Conservation (phyloP, 495 filamentous ascomycete species). For the Aspergillus wentii region DNA sequence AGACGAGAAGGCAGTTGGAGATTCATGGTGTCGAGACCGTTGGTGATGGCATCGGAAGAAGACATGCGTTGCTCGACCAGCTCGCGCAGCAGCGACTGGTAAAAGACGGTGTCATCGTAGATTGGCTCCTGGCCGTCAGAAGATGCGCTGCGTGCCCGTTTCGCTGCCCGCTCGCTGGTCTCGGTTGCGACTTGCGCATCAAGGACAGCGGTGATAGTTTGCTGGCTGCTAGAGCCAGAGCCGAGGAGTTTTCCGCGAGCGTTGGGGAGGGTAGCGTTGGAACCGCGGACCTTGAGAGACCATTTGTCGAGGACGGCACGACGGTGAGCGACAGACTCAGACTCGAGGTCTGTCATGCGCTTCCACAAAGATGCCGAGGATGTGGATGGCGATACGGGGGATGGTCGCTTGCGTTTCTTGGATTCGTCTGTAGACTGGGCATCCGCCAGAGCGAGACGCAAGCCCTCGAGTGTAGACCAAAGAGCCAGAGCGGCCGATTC, state of each 20-base stretch:
- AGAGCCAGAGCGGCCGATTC: constrained; percentile 84
- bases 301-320: constrained; percentile 42
- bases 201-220: constrained; percentile 67
- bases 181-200: constrained; percentile 66
- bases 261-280: constrained; percentile 31
- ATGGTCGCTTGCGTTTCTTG: constrained; percentile 56
- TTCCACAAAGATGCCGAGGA: constrained; percentile 62
- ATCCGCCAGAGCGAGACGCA: constrained; percentile 58
- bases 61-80: constrained; percentile 79
- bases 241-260: constrained; percentile 42
- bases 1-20: constrained; percentile 28
- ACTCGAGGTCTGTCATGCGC: constrained; percentile 63
- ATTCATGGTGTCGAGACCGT: constrained; percentile 37
- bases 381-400: constrained; percentile 42
- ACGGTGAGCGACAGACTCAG: constrained; percentile 38
- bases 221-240: constrained; percentile 32
- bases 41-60: constrained; percentile 39
- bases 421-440: constrained; percentile 38
- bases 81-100: constrained; percentile 85
- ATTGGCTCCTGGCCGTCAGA: constrained; percentile 34
- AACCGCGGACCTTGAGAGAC: constrained; percentile 48
- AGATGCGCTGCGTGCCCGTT: constrained; percentile 34
- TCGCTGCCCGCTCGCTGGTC: constrained; percentile 60
- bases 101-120: constrained; percentile 93
- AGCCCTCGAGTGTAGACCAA: constrained; percentile 75